These are phyloP conservation scores for Diaporthe sp. DNA, from an alignment of 2,329 filamentous ascomycete genomes.

Conservation along the genomic window DNA sequence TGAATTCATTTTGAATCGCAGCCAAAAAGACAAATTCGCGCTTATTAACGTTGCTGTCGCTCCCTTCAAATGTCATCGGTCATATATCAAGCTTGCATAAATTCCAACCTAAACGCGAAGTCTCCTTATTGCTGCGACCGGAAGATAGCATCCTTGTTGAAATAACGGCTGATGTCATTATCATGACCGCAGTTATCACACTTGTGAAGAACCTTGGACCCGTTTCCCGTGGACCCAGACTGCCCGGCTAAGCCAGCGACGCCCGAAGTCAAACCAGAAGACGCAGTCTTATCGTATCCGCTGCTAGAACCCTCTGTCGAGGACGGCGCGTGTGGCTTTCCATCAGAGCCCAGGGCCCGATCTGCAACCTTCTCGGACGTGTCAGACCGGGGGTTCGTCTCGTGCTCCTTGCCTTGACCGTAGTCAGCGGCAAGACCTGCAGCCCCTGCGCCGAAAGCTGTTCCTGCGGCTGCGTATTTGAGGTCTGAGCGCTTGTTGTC, in stretches of 20 bases:
- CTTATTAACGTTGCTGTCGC: no score
- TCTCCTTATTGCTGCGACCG: background rate
- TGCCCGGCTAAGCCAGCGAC: constrained; percentile 11
- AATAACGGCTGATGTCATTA: constrained; percentile 45
- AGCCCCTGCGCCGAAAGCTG: constrained; percentile 16
- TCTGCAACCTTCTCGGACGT: constrained; percentile 33
- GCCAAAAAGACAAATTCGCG: no score
- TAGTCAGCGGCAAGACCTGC: constrained; percentile 28
- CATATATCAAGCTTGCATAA: background rate
- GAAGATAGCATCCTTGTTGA: constrained; percentile 42
- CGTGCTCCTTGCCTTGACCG: constrained; percentile 35
- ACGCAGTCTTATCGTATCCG: background rate
- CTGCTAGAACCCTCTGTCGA: background rate
- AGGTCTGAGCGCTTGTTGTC: background rate
- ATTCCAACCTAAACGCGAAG: no score
- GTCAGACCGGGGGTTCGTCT: constrained; percentile 20
- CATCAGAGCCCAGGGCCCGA: constrained; percentile 31
- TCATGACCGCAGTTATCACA: constrained; percentile 44
- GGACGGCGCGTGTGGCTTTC: constrained; percentile 15
- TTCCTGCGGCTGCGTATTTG: background rate
- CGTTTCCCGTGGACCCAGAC: constrained; percentile 35
- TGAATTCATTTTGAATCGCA: no score
- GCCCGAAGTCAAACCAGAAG: background rate
- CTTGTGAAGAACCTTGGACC: constrained; percentile 43
- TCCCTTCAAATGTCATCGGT: background rate